Evolutionary conservation across 2,329 filamentous ascomycete genomes (phyloP), one percentile per base, ranked within the genome.

Genomic region (Calcarisporium arbuscula): DNA sequence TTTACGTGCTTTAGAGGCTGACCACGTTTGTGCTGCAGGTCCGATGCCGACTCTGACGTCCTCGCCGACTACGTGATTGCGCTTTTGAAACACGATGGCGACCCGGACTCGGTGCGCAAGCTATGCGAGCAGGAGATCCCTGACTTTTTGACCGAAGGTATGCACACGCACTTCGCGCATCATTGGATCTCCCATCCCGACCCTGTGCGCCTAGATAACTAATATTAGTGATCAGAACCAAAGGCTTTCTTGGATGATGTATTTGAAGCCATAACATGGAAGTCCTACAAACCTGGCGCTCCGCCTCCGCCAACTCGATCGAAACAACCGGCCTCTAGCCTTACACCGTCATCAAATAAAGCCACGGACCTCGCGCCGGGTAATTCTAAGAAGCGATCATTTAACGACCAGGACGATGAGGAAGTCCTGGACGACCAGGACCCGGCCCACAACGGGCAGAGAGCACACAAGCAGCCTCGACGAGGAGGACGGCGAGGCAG

Each of bases 61-160:
- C 77, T 92, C 4, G 85, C 84, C 30, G 85, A 92, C 49, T 92
- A 89, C 54, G 81, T 90, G n/a, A 69, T 89, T 41, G 85, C 83
- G 6, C 72, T 92, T 15, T 63, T 90, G 29, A 74, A 76, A 43
- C 79, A 83, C 41, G 82, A 87, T 44, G 81, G 80, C 41, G 68
- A 77, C 32, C 64, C 72, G 26, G 68, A 70, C n/a, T 67, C 74
- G 15, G 78, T 88, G 35, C 74, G 77, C 50, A 65, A 71, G 47
- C 73, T 82, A 33, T 87, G 82, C 57, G 70, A 85, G 51, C 68
- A 75, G 34, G 81, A 87, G 55, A 77, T 90, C 26, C 72, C 75
- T 3, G 84, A 89, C 52, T 90, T 90, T 53, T 60, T 90, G 14
- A 76, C 76, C 49, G 80, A 86, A 49, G 74, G 80, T 60, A 12